Evolutionary conservation across 768 basidiomycete genomes (phyloP).

Genomic region (Boletus tylopilopsis): DNA sequence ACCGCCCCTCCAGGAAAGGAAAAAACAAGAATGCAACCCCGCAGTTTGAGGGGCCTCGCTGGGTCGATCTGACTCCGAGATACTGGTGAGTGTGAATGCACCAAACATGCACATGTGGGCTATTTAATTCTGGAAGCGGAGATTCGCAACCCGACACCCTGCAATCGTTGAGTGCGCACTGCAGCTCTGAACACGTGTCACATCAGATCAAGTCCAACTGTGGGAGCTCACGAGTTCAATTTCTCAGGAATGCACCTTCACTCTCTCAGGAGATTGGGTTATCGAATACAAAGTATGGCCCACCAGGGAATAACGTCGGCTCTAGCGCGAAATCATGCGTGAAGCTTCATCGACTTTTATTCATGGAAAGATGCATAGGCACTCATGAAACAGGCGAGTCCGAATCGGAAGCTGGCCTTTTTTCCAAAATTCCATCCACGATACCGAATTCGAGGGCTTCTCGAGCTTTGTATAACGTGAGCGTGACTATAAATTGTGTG

Average conservation of each 20-base stretch:
- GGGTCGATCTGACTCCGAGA: slow-evolving; percentile 25
- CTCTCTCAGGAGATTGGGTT: slow-evolving; percentile 12
- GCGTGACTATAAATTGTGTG: slow-evolving; percentile 16
- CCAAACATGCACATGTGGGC: slow-evolving; percentile 13
- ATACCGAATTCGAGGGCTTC: slow-evolving; percentile 91
- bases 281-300: slow-evolving; percentile 3
- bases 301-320: not conserved
- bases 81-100: slow-evolving; percentile 4
- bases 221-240: slow-evolving; percentile 13
- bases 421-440: slow-evolving; percentile 88
- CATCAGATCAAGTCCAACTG: slow-evolving; percentile 14
- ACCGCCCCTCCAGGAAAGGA: slow-evolving; percentile 7
- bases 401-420: slow-evolving; percentile 55
- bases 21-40: slow-evolving; percentile 18
- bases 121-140: slow-evolving; percentile 21
- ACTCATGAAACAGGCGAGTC: slow-evolving; percentile 21
- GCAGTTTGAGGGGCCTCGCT: slow-evolving; percentile 30
- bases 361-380: not conserved
- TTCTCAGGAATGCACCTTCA: slow-evolving; percentile 12
- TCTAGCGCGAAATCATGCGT: slow-evolving; percentile 8
- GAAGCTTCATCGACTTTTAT: slow-evolving; percentile 12
- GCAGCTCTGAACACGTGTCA: slow-evolving; percentile 21
- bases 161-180: slow-evolving; percentile 9
- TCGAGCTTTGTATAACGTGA: slow-evolving; percentile 50
- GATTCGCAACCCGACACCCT: slow-evolving; percentile 19